Evolutionary conservation across 768 basidiomycete genomes (phyloP).

Genomic region (Auriscalpium orientale): DNA sequence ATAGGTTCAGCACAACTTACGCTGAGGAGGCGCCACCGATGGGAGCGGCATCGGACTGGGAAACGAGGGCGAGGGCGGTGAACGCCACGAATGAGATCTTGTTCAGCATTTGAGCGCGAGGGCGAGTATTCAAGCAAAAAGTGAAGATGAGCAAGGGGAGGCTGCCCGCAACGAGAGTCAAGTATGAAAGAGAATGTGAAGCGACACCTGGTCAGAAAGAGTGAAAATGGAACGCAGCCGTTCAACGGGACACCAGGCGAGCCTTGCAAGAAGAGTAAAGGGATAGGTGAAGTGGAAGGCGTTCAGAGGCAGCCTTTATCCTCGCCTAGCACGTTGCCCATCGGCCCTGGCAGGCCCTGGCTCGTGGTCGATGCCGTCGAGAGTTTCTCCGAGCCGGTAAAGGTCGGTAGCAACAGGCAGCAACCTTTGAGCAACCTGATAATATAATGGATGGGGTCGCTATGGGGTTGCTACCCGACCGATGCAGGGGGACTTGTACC

Average conservation of each 20-base stretch:
- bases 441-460: too few relatives aligned
- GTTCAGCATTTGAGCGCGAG: background rate
- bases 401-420: too few relatives aligned
- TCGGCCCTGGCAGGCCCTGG: too few relatives aligned
- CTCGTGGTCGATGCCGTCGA: too few relatives aligned
- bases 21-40: too few relatives aligned
- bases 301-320: too few relatives aligned
- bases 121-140: background rate
- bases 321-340: too few relatives aligned
- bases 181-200: background rate
- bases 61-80: background rate
- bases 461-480: too few relatives aligned
- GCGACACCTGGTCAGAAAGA: background rate
- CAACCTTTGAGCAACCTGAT: too few relatives aligned
- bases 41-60: background rate
- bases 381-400: too few relatives aligned
- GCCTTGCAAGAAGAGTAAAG: background rate
- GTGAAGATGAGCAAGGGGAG: background rate
- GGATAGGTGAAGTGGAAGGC: background rate
- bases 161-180: background rate
- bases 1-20: too few relatives aligned
- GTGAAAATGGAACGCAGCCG: background rate
- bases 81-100: background rate
- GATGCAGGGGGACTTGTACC: too few relatives aligned
- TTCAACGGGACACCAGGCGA: background rate